phyloP scores from a whole-genome alignment of 257 asterid species.

The Vinca minor region DNA sequence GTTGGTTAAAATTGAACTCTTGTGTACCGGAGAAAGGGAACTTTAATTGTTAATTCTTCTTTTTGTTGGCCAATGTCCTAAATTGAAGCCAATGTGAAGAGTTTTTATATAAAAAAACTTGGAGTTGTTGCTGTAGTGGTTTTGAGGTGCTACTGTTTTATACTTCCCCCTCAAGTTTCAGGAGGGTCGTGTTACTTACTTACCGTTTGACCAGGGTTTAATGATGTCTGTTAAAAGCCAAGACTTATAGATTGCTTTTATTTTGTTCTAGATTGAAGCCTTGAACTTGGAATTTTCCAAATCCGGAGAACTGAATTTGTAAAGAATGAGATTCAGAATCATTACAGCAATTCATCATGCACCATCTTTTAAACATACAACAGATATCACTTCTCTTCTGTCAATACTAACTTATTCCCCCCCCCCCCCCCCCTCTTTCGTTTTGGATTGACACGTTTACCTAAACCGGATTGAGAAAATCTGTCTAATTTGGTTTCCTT shows the following conservation, averaged over 20 bases:
- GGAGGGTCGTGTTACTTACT: background rate
- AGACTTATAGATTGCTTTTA: background rate
- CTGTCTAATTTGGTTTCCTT: too few relatives aligned
- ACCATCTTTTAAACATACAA: background rate
- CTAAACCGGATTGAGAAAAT: too few relatives aligned
- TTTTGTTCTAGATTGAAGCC: background rate
- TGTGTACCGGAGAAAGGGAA: background rate
- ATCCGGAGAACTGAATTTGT: background rate
- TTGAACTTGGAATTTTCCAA: background rate
- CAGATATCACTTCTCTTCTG: too few relatives aligned
- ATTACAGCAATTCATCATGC: background rate
- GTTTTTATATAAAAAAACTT: background rate
- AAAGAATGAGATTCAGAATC: conserved; percentile 3
- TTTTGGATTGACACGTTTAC: too few relatives aligned
- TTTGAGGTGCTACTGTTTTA: too few relatives aligned
- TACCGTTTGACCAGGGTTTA: too few relatives aligned
- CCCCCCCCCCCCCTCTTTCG: too few relatives aligned
- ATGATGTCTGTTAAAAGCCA: background rate
- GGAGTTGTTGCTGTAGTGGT: background rate
- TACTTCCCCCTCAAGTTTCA: too few relatives aligned
- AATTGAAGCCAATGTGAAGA: background rate
- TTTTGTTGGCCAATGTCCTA: background rate
- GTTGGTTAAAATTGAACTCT: background rate
- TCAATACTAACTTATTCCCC: too few relatives aligned
- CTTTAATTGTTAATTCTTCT: background rate